These are phyloP conservation scores for Boletus fagicola DNA, from an alignment of 768 basidiomycete genomes.

Conservation along the genomic window DNA sequence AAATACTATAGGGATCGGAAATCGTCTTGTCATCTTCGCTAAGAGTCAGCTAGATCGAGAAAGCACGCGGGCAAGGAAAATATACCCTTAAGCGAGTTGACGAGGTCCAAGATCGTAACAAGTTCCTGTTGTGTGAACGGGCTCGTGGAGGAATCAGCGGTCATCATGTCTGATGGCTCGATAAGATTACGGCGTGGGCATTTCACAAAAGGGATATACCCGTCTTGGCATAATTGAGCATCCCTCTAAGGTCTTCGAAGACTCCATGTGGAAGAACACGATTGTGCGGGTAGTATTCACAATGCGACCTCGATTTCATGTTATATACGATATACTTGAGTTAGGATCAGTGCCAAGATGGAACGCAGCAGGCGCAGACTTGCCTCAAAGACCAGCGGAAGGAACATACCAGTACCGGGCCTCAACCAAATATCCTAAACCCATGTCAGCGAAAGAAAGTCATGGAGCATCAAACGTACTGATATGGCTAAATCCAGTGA, in stretches of 20 bases:
- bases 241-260: conserved; percentile 12
- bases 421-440: conserved; percentile 14
- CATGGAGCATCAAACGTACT: conserved; percentile 2
- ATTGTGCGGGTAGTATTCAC: conserved; percentile 16
- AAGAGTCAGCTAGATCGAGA: background rate
- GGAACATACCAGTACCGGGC: conserved; percentile 14
- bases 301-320: conserved; percentile 14
- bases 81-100: conserved; percentile 14
- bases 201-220: conserved; percentile 4
- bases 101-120: conserved; percentile 10
- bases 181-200: background rate
- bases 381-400: background rate
- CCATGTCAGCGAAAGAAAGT: background rate
- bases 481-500: conserved; percentile 7
- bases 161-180: conserved; percentile 10
- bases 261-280: conserved; percentile 3
- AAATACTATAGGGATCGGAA: conserved; percentile 4
- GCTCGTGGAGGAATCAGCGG: conserved; percentile 18
- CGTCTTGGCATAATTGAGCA: conserved; percentile 16
- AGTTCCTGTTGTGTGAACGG: conserved; percentile 19
- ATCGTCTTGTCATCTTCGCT: background rate
- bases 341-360: background rate
- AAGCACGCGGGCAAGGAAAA: background rate
- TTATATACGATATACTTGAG: background rate
- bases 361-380: background rate